Evolutionary conservation across 1,284 basidiomycete genomes (phyloP).

Genomic region (Pascua sp.): DNA sequence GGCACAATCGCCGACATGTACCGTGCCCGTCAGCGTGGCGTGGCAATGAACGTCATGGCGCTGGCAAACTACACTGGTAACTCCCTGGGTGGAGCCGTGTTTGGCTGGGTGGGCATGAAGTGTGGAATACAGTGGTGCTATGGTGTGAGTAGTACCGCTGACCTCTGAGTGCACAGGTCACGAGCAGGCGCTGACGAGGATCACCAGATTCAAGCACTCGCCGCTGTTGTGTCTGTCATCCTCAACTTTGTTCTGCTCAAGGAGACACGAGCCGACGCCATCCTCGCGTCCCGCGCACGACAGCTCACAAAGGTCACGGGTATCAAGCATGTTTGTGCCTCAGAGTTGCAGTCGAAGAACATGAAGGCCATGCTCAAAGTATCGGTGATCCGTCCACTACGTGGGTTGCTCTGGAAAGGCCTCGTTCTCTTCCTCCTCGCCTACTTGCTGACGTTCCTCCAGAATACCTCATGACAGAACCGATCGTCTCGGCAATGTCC

Average conservation of each 20-base stretch:
- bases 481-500: slow-evolving; percentile 50
- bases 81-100: slow-evolving; percentile 24
- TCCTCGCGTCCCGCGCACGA: slow-evolving; percentile 48
- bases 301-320: slow-evolving; percentile 47
- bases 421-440: neutral
- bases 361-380: slow-evolving; percentile 37
- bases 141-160: slow-evolving; percentile 18
- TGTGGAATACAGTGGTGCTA: slow-evolving; percentile 39
- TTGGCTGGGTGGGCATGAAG: slow-evolving; percentile 32
- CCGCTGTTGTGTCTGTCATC: slow-evolving; percentile 26
- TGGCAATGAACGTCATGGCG: slow-evolving; percentile 49
- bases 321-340: slow-evolving; percentile 34
- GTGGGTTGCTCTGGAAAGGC: slow-evolving; percentile 25
- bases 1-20: slow-evolving; percentile 48
- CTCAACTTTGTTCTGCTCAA: slow-evolving; percentile 40
- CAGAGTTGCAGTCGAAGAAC: slow-evolving; percentile 38
- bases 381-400: slow-evolving; percentile 40
- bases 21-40: slow-evolving; percentile 40
- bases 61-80: slow-evolving; percentile 46
- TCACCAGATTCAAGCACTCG: slow-evolving; percentile 23
- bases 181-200: too few species aligned
- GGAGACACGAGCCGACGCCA: slow-evolving; percentile 50
- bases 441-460: neutral
- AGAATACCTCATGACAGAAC: slow-evolving; percentile 51
- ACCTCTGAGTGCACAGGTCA: too few species aligned